A percentile compares a stretch with the other conserved stretches of the same genome.
These are phyloP conservation scores for Pichiaceae sp. DNA, from an alignment of 1,139 yeast species.

Conservation along the genomic window DNA sequence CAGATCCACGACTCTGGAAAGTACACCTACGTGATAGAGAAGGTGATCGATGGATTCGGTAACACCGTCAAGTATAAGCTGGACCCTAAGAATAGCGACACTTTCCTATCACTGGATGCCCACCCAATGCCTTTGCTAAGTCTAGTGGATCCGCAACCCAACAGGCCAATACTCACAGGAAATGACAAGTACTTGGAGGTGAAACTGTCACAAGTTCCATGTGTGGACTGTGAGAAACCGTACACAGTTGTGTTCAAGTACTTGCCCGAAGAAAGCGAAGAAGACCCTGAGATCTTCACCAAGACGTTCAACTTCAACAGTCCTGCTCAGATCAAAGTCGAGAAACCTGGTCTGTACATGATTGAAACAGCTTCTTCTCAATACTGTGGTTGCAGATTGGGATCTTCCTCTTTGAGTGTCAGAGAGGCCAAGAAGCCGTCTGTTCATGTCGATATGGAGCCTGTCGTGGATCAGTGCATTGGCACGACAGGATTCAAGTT, in stretches of 20 bases:
- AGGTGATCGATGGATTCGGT: conserved; percentile 70
- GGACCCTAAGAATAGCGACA: conserved; percentile 33
- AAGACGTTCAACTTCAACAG: conserved; percentile 32
- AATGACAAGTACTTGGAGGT: conserved; percentile 30
- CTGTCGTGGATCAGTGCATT: conserved; percentile 78
- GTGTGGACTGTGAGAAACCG: conserved; percentile 35
- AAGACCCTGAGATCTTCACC: conserved; percentile 26
- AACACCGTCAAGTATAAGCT: conserved; percentile 49
- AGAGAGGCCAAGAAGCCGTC: conserved; percentile 34
- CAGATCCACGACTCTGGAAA: conserved; percentile 42
- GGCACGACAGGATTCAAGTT: conserved; percentile 80
- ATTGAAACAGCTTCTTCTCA: conserved; percentile 46
- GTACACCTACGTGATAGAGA: conserved; percentile 57
- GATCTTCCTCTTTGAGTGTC: conserved; percentile 16
- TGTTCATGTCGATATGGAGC: conserved; percentile 43
- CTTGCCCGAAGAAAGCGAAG: conserved; percentile 11
- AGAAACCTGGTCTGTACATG: conserved; percentile 56
- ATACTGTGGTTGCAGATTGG: conserved; percentile 50
- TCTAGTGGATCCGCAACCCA: conserved; percentile 32
- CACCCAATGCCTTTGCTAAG: conserved; percentile 51
- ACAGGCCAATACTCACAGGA: conserved; percentile 34
- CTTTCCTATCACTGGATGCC: conserved; percentile 50
- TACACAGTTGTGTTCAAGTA: conserved; percentile 34
- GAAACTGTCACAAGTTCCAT: conserved; percentile 20
- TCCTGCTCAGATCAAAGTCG: conserved; percentile 28